Evolutionary conservation across 2,329 filamentous ascomycete genomes (phyloP).

Genomic region (Aureobasidium sp.): DNA sequence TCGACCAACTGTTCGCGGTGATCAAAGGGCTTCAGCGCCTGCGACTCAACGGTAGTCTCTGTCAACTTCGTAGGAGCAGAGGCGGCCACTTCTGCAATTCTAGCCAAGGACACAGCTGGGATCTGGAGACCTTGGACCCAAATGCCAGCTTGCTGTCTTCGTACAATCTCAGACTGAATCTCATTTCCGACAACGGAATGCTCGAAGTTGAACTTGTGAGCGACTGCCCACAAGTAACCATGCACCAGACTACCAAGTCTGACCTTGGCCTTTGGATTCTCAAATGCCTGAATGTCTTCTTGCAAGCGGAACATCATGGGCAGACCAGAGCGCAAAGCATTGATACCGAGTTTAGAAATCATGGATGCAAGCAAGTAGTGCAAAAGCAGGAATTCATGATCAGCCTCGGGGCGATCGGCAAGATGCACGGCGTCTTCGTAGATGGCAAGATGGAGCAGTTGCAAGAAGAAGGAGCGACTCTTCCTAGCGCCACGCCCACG

Average conservation of each 20-base stretch:
- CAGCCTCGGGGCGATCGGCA: conserved; percentile 50
- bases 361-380: conserved; percentile 70
- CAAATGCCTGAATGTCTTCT: conserved; percentile 66
- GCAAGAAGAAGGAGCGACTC: conserved; percentile 64
- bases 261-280: conserved; percentile 63
- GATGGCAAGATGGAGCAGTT: conserved; percentile 76
- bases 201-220: conserved; percentile 71
- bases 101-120: conserved; percentile 58
- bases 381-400: conserved; percentile 67
- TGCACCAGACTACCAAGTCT: conserved; percentile 78
- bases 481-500: conserved; percentile 51
- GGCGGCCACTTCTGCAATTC: conserved; percentile 40
- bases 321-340: conserved; percentile 68
- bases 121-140: conserved; percentile 72
- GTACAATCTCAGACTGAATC: conserved; percentile 68
- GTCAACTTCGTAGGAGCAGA: conserved; percentile 38
- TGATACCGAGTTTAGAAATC: conserved; percentile 72
- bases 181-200: conserved; percentile 60
- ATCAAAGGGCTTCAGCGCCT: conserved; percentile 67
- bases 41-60: conserved; percentile 52
- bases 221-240: conserved; percentile 78
- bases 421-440: conserved; percentile 79
- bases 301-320: conserved; percentile 87
- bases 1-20: conserved; percentile 65
- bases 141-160: conserved; percentile 64